These are phyloP conservation scores for Lenwebbia sp. DNA, from an alignment of 345 rosid species.

Conservation along the genomic window DNA sequence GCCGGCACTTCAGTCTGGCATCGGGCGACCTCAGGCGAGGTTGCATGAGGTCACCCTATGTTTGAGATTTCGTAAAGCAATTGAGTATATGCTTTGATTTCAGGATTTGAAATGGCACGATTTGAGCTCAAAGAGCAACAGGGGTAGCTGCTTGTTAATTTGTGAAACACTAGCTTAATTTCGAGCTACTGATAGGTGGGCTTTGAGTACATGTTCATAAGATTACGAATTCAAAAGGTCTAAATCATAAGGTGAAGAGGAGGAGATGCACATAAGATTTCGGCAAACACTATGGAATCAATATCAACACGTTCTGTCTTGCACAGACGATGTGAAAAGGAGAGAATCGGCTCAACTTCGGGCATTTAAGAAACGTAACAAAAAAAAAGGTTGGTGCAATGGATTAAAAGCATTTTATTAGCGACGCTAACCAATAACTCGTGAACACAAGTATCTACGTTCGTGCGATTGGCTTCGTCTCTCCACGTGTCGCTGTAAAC, in stretches of 20 bases:
- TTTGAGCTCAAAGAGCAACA: neutral
- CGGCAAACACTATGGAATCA: neutral
- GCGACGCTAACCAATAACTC: rapidly evolving
- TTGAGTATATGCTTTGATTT: neutral
- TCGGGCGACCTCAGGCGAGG: too few species aligned
- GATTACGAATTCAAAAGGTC: too few species aligned
- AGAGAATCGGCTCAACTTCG: neutral
- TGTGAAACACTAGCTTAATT: neutral
- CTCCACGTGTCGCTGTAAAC: rapidly evolving
- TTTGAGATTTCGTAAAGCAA: neutral
- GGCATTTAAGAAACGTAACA: neutral
- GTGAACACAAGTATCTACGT: too few species aligned
- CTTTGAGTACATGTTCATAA: neutral
- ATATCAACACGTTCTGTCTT: neutral
- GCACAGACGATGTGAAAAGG: neutral
- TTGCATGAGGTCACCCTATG: too few species aligned
- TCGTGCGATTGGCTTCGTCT: rapidly evolving
- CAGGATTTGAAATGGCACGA: neutral
- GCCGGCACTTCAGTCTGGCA: too few species aligned
- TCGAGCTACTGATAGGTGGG: neutral
- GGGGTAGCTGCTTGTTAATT: neutral
- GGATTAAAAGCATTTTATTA: too few species aligned
- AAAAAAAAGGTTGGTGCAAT: rapidly evolving
- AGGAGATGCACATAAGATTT: neutral
- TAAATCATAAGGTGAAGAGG: neutral